phyloP scores from a whole-genome alignment of 2,329 filamentous ascomycete species.

The Colletotrichum echinochloae region DNA sequence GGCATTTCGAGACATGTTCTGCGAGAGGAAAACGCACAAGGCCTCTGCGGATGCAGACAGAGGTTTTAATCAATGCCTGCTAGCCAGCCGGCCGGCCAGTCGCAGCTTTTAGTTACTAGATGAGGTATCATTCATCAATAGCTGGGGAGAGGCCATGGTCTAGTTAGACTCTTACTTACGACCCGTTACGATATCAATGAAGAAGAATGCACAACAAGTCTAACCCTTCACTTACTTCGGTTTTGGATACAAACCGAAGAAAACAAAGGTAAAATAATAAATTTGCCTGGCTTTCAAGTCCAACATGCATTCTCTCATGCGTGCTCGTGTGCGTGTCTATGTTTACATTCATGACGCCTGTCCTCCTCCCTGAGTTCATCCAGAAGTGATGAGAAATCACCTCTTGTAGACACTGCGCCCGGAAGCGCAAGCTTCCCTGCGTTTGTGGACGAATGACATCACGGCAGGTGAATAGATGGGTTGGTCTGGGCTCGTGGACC shows the following conservation, averaged over 20 bases:
- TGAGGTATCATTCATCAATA: background rate
- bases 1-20: background rate
- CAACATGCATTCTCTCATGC: background rate
- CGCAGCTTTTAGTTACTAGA: background rate
- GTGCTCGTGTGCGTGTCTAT: background rate
- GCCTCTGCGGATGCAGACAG: background rate
- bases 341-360: background rate
- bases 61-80: background rate
- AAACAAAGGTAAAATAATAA: background rate
- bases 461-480: background rate
- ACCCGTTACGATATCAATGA: conserved; percentile 38
- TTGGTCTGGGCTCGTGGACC: background rate
- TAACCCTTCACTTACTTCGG: background rate
- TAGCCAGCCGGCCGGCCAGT: background rate
- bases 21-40: background rate
- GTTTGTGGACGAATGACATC: background rate
- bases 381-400: background rate
- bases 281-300: background rate
- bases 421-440: background rate
- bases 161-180: conserved; percentile 17
- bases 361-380: background rate
- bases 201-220: background rate
- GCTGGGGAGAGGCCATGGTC: background rate
- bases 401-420: background rate
- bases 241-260: background rate